phyloP scores from a whole-genome alignment of 768 basidiomycete species.

The Termitomyces sp. region DNA sequence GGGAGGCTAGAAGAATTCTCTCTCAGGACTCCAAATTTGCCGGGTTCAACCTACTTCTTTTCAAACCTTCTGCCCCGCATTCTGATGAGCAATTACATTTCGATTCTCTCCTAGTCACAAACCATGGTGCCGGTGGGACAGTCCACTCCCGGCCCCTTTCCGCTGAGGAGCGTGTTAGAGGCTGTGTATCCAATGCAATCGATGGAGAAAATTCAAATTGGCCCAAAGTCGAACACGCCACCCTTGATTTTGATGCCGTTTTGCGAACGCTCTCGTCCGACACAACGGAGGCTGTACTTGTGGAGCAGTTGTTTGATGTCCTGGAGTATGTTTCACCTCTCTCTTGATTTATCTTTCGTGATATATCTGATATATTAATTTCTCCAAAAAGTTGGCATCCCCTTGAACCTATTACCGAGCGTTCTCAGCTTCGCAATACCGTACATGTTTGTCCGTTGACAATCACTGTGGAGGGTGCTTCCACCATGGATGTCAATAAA shows the following conservation, averaged over 20 bases:
- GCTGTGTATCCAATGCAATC: conserved; percentile 71
- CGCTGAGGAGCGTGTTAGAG: conserved; percentile 39
- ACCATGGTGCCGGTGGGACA: conserved; percentile 61
- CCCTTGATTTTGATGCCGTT: conserved; percentile 35
- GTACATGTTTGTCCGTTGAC: conserved; percentile 54
- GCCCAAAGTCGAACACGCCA: conserved; percentile 70
- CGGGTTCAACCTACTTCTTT: conserved; percentile 76
- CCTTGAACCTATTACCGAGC: conserved; percentile 38
- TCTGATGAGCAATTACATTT: conserved; percentile 32
- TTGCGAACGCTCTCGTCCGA: conserved; percentile 30
- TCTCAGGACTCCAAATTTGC: conserved; percentile 52
- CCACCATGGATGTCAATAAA: conserved; percentile 12
- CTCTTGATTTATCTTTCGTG: conserved; percentile 10
- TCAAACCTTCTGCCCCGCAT: conserved; percentile 34
- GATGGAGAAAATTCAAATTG: conserved; percentile 58
- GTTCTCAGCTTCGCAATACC: conserved; percentile 54
- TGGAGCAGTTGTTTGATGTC: conserved; percentile 55
- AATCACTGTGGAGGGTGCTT: conserved; percentile 24
- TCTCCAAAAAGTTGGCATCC: conserved; percentile 39
- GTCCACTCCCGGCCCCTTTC: conserved; percentile 51
- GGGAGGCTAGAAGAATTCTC: conserved; percentile 40
- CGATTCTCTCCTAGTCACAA: conserved; percentile 57
- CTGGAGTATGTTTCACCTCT: conserved; percentile 52
- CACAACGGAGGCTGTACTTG: conserved; percentile 45
- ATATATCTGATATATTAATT: conserved; percentile 21